Base-by-base conservation (phyloP, 257 asterid species). In the Coffea eugenioides region DNA sequence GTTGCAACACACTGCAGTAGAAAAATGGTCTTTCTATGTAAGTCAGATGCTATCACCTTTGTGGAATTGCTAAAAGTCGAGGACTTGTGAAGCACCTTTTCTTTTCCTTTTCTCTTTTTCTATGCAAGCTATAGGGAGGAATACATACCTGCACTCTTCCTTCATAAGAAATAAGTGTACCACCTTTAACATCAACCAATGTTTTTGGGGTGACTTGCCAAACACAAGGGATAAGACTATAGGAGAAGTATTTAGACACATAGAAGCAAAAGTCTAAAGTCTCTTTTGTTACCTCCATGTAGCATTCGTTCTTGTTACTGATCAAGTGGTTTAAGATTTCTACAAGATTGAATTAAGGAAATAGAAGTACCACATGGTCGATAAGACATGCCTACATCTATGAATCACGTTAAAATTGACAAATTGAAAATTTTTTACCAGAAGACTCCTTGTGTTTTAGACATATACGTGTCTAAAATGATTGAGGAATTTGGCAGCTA, bases 171-270 rank as follows among this genome's bases (percentile, higher is more conserved):
- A 96, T 94, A 66, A 96, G 88, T 56, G 99, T 96, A 82, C 99
- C 99, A 82, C 99, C 99, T 90, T 96, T 96, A 67, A 96, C 99
- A 71, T 94, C 99, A 81, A 98, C 98, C 77, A 94, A 85, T 20
- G 99, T 96, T 90, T 96, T 96, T 49, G 99, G 99, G 34, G 34
- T 31, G 34, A 31, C 34, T 1, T 31, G 34, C 34, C 34, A 31
- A 31, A 31, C 34, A 31, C 34, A 31, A 31, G 34, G 34, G 34
- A 31, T 1, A 31, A 31, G 34, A 31, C 34, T 31, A 1, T 31
- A 31, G 34, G 34, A 31, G 34, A 31, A 31, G 1, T 31, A 31
- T 31, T 31, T 31, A 31, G 34, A 31, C 34, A 31, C 34, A 31
- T 31, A 31, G 34, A 31, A 31, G 34, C 34, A 31, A 31, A 31